Evolutionary conservation across 2,329 filamentous ascomycete species (phyloP), one percentile per base, ranked within the genome.

Genomic region (Lecanicillium sp.): DNA sequence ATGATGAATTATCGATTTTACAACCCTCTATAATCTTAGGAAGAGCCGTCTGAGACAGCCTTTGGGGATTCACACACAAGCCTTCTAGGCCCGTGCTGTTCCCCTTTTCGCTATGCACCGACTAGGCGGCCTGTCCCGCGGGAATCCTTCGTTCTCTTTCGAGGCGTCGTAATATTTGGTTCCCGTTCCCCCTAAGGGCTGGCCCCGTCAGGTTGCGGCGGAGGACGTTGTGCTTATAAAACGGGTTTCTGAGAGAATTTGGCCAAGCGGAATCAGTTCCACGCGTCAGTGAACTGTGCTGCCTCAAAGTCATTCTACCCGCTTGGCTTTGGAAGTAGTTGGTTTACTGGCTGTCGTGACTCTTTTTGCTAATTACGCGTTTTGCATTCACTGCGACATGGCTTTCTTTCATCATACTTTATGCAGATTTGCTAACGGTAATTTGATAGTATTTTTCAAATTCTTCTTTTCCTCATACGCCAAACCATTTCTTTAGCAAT

Each of bases 1-100:
- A 64, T 65, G 63, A 65, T 65, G 63, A 63, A 51, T 53, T 53
- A 46, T 43, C 29, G 41, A 39, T 43, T 51, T 56, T 60, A 51
- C 51, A 60, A 60, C 60, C 61, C 62, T 53, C 45, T 47, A 51
- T 44, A 47, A 48, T 49, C 56, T 52, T 61, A 66, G 63, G 63
- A 66, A 66, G 63, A 66, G 63, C 63, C 63, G 63, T 66, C 60
- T 66, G 53, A 66, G 63, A 66, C 63, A 47, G 50, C 54, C 51
- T 48, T 41, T 51, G 51, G 49, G 50, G 18, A 12, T 11, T 5
- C 30, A 11, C n/a, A n/a, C n/a, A n/a, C n/a, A n/a, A n/a, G n/a
- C n/a, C n/a, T n/a, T n/a, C n/a, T n/a, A n/a, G n/a, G n/a, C n/a
- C n/a, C n/a, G n/a, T n/a, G n/a, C 30, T 16, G 17, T 38, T 12